phyloP scores from a whole-genome alignment of 129 eudicot genomes.

The Kitagawia praeruptora region DNA sequence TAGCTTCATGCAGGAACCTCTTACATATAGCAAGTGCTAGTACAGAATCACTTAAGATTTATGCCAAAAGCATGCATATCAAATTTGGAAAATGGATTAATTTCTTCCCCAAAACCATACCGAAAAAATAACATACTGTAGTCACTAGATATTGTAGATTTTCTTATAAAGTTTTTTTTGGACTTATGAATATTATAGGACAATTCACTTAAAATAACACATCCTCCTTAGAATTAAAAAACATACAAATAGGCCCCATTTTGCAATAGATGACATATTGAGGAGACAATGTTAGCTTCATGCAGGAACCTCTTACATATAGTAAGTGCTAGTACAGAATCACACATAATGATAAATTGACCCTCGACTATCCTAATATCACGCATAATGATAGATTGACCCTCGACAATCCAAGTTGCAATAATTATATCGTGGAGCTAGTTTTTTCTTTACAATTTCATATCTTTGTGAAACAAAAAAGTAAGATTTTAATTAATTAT shows the following conservation, averaged over 20 bases:
- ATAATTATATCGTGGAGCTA: no score
- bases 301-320: neutral
- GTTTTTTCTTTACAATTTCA: no score
- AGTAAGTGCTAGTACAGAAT: neutral
- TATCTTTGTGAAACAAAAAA: no score
- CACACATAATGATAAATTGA: neutral
- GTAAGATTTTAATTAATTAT: no score
- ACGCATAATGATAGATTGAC: neutral
- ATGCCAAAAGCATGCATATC: neutral
- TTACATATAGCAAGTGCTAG: no score
- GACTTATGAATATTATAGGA: neutral
- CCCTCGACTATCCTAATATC: neutral
- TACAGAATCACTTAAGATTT: no score
- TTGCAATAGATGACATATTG: neutral
- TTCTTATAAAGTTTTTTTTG: neutral
- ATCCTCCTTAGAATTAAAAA: neutral
- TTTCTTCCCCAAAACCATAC: neutral
- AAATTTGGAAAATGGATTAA: neutral
- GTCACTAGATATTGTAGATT: neutral
- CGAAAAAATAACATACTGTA: neutral
- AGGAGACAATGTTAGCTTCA: neutral
- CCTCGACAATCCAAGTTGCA: neutral
- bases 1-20: neutral
- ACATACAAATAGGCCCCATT: neutral
- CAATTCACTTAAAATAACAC: neutral